These are phyloP conservation scores for Aspergillus fischeri DNA, from an alignment of 2,329 filamentous ascomycete species.

Conservation along the genomic window DNA sequence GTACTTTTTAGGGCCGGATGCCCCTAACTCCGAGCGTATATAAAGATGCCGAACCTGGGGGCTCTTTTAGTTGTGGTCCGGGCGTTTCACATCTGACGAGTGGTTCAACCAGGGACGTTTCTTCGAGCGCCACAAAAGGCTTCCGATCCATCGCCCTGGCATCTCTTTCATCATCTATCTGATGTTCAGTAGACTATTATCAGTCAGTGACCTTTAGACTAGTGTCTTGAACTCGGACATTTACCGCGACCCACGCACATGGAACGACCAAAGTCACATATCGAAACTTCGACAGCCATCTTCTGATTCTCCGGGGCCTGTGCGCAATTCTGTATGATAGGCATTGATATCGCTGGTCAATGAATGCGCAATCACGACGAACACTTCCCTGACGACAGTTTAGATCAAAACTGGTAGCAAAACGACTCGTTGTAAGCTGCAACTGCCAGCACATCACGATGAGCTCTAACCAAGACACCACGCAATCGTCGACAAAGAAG, in stretches of 20 bases:
- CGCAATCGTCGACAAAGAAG: conserved; percentile 20
- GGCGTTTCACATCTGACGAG: neutral
- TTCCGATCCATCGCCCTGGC: neutral
- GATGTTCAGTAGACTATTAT: neutral
- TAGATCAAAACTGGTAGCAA: conserved; percentile 1
- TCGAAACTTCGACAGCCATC: conserved; percentile 5
- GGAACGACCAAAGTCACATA: conserved; percentile 18
- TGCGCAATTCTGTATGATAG: conserved; percentile 11
- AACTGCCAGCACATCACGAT: conserved; percentile 13
- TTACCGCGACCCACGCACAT: conserved; percentile 21
- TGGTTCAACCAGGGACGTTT: neutral
- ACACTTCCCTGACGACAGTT: conserved; percentile 9
- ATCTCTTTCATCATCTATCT: neutral
- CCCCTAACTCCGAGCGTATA: conserved; percentile 12
- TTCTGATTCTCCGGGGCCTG: conserved; percentile 8
- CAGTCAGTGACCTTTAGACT: conserved; percentile 1
- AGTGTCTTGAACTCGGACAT: conserved; percentile 4
- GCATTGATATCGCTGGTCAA: conserved; percentile 4
- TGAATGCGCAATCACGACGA: conserved; percentile 10
- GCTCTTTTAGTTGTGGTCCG: conserved; percentile 2
- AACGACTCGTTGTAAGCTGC: neutral
- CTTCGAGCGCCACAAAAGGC: neutral
- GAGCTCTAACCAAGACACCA: conserved; percentile 19
- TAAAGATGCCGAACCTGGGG: conserved; percentile 1
- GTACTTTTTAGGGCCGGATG: conserved; percentile 7